Percentiles rank a stretch among this genome's conserved stretches.
These are phyloP conservation scores for Phytophthora ramorum DNA, from an alignment of 352 stramenopile genomes.

Conservation along the genomic window DNA sequence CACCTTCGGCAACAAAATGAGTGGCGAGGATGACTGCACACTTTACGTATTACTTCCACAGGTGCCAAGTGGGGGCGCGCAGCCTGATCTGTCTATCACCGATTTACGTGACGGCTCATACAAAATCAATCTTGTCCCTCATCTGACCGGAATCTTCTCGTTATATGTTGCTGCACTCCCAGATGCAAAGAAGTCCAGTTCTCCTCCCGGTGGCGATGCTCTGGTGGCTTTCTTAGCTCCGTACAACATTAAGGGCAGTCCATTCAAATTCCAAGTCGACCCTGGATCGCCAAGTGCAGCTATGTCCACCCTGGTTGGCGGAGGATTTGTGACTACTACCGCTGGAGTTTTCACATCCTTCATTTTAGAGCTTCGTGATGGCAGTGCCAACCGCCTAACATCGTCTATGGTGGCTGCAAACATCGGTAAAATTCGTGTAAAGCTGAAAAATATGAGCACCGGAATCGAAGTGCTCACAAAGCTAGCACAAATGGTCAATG, in stretches of 20 bases:
- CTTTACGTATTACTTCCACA: slow-evolving; percentile 51
- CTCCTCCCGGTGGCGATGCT: slow-evolving; percentile 24
- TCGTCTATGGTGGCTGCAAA: slow-evolving; percentile 4
- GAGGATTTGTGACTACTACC: slow-evolving; percentile 40
- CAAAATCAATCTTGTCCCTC: slow-evolving; percentile 41
- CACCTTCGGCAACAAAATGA: slow-evolving; percentile 45
- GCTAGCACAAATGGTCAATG: slow-evolving; percentile 9
- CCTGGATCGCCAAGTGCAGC: slow-evolving; percentile 38
- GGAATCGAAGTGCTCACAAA: slow-evolving; percentile 10
- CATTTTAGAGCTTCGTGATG: slow-evolving; percentile 51
- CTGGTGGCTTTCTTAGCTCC: slow-evolving; percentile 42
- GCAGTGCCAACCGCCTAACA: slow-evolving; percentile 36
- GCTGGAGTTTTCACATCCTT: slow-evolving; percentile 44
- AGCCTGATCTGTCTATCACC: slow-evolving; percentile 29
- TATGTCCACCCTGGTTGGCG: slow-evolving; percentile 45
- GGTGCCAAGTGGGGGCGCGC: slow-evolving; percentile 17
- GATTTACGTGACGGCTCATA: slow-evolving; percentile 55
- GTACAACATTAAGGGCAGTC: slow-evolving; percentile 49
- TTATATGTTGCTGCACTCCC: slow-evolving; percentile 49
- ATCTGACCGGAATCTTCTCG: slow-evolving; percentile 45
- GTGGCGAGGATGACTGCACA: slow-evolving; percentile 41
- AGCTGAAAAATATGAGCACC: slow-evolving; percentile 15
- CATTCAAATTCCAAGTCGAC: slow-evolving; percentile 52
- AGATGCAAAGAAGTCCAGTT: slow-evolving; percentile 19
- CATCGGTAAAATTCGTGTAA: slow-evolving; percentile 14